Conservation (phyloP, 768 basidiomycete genomes). For the Suillus decipiens region DNA sequence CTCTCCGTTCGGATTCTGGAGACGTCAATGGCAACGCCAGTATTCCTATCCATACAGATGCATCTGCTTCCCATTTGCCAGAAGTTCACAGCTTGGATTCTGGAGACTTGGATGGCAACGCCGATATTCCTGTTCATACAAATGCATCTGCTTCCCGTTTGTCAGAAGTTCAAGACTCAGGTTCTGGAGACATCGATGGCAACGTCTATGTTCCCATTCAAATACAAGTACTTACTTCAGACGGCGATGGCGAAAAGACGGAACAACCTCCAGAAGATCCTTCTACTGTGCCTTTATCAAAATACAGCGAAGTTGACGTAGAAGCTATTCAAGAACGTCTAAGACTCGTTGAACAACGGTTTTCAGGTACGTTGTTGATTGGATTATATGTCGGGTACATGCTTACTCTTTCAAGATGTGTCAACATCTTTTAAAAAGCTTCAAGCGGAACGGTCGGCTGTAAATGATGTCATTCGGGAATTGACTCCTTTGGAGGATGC, state of each 20-base stretch:
- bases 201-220: neutral
- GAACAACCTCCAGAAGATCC: slow-evolving; percentile 6
- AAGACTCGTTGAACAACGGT: slow-evolving; percentile 74
- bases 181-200: neutral
- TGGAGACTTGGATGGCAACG: neutral
- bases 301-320: slow-evolving; percentile 33
- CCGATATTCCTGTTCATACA: neutral
- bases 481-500: slow-evolving; percentile 70
- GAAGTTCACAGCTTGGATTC: neutral
- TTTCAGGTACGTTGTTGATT: slow-evolving; percentile 52
- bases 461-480: slow-evolving; percentile 68
- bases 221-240: neutral
- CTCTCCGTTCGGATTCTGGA: neutral
- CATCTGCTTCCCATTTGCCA: neutral
- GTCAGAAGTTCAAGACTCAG: neutral
- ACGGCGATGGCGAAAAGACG: neutral
- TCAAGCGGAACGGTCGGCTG: slow-evolving; percentile 69
- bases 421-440: slow-evolving; percentile 76
- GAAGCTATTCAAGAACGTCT: slow-evolving; percentile 67
- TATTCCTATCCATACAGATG: neutral
- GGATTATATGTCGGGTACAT: slow-evolving; percentile 11
- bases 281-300: neutral
- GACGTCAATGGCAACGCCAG: neutral
- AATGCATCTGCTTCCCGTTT: neutral
- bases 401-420: slow-evolving; percentile 52